phyloP scores from a whole-genome alignment of 306 rosid species.

The Malus asiatica region DNA sequence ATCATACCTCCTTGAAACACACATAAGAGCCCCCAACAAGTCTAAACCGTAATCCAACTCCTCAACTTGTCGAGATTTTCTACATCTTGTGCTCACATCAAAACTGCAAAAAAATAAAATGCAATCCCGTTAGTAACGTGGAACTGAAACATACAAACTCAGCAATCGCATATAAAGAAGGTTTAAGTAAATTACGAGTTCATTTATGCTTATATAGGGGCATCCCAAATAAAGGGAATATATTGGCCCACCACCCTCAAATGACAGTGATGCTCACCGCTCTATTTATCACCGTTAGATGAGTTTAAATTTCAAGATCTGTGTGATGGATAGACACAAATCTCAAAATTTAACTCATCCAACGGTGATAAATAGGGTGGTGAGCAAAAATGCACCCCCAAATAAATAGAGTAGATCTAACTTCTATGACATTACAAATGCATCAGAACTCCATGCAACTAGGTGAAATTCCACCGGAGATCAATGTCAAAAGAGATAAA shows the following conservation, averaged over 20 bases:
- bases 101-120: constrained; percentile 33
- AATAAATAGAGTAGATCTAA: background rate
- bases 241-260: too few species aligned
- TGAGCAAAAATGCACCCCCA: background rate
- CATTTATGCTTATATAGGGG: background rate
- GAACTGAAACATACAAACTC: background rate
- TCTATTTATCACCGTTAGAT: too few species aligned
- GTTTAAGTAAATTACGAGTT: background rate
- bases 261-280: too few species aligned
- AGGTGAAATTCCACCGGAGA: background rate
- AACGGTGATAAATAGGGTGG: too few species aligned
- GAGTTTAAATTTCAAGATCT: too few species aligned
- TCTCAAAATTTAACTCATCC: too few species aligned
- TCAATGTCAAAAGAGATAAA: background rate
- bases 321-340: too few species aligned
- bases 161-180: background rate
- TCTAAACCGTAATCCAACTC: constrained; percentile 13
- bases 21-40: constrained; percentile 9
- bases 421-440: background rate
- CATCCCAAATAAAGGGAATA: background rate
- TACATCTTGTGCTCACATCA: constrained; percentile 15
- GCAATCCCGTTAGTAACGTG: constrained; percentile 7
- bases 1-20: constrained; percentile 13
- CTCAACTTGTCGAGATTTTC: constrained; percentile 15
- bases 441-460: background rate